Evolutionary conservation across 345 rosid species (phyloP), one percentile per base, ranked within the genome.

Genomic region (Corchorus olitorius): DNA sequence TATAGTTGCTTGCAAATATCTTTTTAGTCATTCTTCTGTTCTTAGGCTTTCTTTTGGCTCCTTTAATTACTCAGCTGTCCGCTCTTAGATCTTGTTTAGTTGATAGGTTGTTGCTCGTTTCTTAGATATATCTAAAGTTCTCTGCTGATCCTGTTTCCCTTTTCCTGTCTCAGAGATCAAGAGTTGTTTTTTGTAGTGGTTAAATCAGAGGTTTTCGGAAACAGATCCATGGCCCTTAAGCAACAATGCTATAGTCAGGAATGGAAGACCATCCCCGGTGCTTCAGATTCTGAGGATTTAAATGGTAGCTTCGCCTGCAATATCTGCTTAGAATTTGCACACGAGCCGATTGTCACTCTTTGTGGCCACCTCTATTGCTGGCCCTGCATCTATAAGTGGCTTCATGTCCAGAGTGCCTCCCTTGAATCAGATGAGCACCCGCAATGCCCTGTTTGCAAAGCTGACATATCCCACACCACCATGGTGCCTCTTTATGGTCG

Each of bases 351-450:
- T 74, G 98, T 96, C 66, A 93, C 98, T 37, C 90, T 87, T 70
- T 96, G 98, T 41, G 99, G 99, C 45, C 99, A 96, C 84, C 88
- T 96, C 60, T 96, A 92, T 83, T 96, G 99, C 86, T 96, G 99
- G 99, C 93, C 97, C 20, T 96, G 98, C 87, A 92, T 96, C 77
- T 90, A 93, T 83, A 88, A 91, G 81, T 95, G 99, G 99, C 91
- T 91, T 35, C 91, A 87, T 33, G 85, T 89, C 72, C 96, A 89
- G 78, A 88, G 89, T 49, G 79, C 85, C 46, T 88, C 94, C 27
- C 87, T 86, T n/a, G 86, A 84, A 59, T 75, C 86, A 0, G 88
- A 89, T 16, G 89, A 91, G 71, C 82, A 78, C 76, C 89, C 94
- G 19, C 97, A 89, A 53, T 96, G 99, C 71, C 99, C 99, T 0